Base-by-base conservation (phyloP, 768 basidiomycete genomes). In the Pluteus cervinus region DNA sequence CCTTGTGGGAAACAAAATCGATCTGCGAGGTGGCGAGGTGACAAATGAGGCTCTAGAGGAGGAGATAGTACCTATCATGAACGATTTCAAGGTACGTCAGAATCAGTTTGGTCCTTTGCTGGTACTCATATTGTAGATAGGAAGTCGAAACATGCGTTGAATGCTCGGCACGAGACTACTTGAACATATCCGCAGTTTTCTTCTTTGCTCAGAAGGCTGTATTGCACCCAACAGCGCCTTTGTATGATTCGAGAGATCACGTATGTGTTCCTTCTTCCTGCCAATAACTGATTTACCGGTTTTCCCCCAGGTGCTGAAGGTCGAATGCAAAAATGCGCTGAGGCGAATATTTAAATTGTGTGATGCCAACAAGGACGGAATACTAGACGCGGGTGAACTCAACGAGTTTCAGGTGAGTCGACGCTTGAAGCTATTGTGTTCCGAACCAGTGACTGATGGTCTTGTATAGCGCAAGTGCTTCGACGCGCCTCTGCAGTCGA, bases 161-260 rank as follows among this genome's bases (percentile, higher is more conserved):
- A 63, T 90, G 88, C 53, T 94, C 91, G n/a, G 92, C 92, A 3
- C 84, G 86, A 56, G 63, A 85, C 36, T 83, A 88, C 18, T 58
- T 93, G 44, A 97, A 97, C 57, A 84, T 97, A 41, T 93, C 92
- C 11, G 93, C 94, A 60, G 91, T 98, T 21, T 92, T 98, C 66
- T 97, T 94, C 60, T 97, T 97, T 58, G 94, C 94, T 2, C 93
- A 96, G 61, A 97, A 96, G 56, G 94, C 94, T 9, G 94, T 99
- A 22, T 66, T 97, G 8, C 91, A 99, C 54, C 94, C 94, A 2
- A 94, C 92, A 1, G 94, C 94, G 5, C 94, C 94, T 5, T 66
- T 99, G 14, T 99, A 98, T 56, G 94, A 99, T 57, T 94, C 92
- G 2, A 67, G 92, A 54, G 90, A 97, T 50, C 93, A 97, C 61